Conservation (phyloP, 192 early-diverging fungal species). For the Mortierella alpina region DNA sequence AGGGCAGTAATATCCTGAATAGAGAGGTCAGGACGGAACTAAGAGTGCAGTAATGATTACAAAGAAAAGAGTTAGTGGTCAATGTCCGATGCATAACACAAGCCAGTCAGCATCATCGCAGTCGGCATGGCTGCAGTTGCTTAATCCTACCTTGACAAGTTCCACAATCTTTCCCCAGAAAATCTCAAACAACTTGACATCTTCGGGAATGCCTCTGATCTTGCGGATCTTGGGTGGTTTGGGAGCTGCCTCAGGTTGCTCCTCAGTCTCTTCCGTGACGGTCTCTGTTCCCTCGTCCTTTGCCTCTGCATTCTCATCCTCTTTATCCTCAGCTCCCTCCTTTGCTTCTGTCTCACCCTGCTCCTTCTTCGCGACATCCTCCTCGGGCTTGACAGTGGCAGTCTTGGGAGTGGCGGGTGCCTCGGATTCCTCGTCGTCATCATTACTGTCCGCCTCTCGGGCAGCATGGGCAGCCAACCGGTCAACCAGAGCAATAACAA, state of each 20-base stretch:
- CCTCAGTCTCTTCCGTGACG: conserved; percentile 33
- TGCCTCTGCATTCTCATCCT: conserved; percentile 19
- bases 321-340: conserved; percentile 12
- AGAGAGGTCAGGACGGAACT: conserved; percentile 91
- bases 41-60: neutral
- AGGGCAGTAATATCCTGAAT: conserved; percentile 94
- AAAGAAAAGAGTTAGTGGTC: neutral
- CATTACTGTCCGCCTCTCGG: conserved; percentile 70
- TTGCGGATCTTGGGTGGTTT: conserved; percentile 57
- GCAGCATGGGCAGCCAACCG: conserved; percentile 93
- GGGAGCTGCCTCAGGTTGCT: conserved; percentile 37
- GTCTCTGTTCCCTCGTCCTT: conserved; percentile 26
- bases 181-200: conserved; percentile 92
- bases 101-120: neutral
- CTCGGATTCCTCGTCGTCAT: conserved; percentile 59
- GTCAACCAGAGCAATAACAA: conserved; percentile 95
- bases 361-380: conserved; percentile 18
- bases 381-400: conserved; percentile 13
- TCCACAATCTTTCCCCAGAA: conserved; percentile 97
- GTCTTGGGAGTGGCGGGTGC: conserved; percentile 31
- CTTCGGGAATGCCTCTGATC: conserved; percentile 84
- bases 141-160: conserved; percentile 76
- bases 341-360: conserved; percentile 4
- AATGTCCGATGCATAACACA: neutral
- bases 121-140: neutral